These are phyloP conservation scores for Monosporascus sp. DNA, from an alignment of 2,329 filamentous ascomycete genomes.

Conservation along the genomic window DNA sequence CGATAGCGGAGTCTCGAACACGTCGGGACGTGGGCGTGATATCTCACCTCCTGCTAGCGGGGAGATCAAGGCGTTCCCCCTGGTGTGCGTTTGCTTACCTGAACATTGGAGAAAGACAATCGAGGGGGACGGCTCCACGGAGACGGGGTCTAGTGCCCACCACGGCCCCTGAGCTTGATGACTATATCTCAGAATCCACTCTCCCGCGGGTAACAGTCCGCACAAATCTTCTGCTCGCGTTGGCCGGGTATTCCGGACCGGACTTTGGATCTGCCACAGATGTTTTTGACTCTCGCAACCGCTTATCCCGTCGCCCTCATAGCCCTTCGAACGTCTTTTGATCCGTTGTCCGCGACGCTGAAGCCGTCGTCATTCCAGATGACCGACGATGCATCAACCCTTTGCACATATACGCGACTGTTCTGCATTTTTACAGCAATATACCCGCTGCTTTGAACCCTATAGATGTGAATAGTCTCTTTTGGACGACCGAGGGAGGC, in stretches of 20 bases:
- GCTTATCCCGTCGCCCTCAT: slow-evolving; percentile 2
- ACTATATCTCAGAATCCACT: slow-evolving; percentile 11
- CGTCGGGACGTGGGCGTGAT: slow-evolving; percentile 55
- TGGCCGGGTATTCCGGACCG: slow-evolving; percentile 33
- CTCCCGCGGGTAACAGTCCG: slow-evolving; percentile 14
- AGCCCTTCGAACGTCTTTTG: no score
- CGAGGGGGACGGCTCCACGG: slow-evolving; percentile 74
- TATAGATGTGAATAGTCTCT: slow-evolving; percentile 20
- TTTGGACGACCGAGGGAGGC: slow-evolving; percentile 16
- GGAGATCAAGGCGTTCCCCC: slow-evolving; percentile 95
- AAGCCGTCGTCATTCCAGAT: no score
- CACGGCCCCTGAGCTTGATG: slow-evolving; percentile 20
- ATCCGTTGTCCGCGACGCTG: no score
- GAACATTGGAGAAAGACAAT: slow-evolving; percentile 97
- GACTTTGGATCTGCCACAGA: slow-evolving; percentile 13
- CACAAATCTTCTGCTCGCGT: slow-evolving; percentile 26
- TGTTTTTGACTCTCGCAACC: slow-evolving; percentile 3
- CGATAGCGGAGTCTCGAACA: slow-evolving; percentile 89
- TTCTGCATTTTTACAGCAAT: slow-evolving; percentile 27
- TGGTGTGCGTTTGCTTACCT: slow-evolving; percentile 92
- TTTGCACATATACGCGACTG: slow-evolving; percentile 27
- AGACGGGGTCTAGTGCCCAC: slow-evolving; percentile 46
- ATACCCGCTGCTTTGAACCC: slow-evolving; percentile 29
- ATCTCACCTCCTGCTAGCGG: slow-evolving; percentile 61
- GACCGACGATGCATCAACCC: neutral